A percentile compares a stretch with the other conserved stretches of the same genome.
Conservation (phyloP, 345 rosid species). For the Streptanthus diversifolius region DNA sequence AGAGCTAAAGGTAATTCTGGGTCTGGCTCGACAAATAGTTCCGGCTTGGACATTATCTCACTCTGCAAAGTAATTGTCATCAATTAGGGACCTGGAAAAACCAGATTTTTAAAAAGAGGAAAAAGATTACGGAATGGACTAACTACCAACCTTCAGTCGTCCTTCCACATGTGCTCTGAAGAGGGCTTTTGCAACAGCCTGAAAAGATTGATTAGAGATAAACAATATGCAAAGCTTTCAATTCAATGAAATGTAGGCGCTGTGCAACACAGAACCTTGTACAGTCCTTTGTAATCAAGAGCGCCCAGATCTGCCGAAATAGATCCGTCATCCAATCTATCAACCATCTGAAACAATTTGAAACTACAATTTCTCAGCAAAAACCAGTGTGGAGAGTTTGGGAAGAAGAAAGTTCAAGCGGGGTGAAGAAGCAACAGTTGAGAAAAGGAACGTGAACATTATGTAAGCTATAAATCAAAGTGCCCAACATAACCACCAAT, state of each 20-base stretch:
- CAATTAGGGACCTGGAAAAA: conserved; percentile 13
- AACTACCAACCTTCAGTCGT: conserved; percentile 69
- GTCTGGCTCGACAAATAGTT: conserved; percentile 93
- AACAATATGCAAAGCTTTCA: conserved; percentile 7
- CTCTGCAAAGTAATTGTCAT: conserved; percentile 45
- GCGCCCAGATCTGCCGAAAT: conserved; percentile 69
- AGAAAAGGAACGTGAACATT: background rate
- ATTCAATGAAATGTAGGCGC: conserved; percentile 1
- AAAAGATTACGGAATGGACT: background rate
- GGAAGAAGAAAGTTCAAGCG: background rate
- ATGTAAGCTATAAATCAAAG: background rate
- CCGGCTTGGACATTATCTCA: conserved; percentile 97
- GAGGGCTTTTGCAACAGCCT: conserved; percentile 96
- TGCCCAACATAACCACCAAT: background rate
- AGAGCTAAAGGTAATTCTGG: conserved; percentile 90
- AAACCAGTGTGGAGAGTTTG: background rate
- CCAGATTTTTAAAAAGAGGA: background rate
- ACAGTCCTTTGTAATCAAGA: conserved; percentile 80
- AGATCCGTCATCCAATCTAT: conserved; percentile 83
- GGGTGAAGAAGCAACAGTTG: conserved; percentile 1
- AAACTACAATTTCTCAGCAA: background rate
- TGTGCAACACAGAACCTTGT: conserved; percentile 55
- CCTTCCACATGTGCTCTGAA: conserved; percentile 98
- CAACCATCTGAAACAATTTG: conserved; percentile 68
- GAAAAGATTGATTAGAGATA: conserved; percentile 33